Percentiles rank a stretch among this genome's conserved stretches.
These are phyloP conservation scores for Phylloboletellus chloephorus DNA, from an alignment of 1,284 basidiomycete species.

Conservation along the genomic window DNA sequence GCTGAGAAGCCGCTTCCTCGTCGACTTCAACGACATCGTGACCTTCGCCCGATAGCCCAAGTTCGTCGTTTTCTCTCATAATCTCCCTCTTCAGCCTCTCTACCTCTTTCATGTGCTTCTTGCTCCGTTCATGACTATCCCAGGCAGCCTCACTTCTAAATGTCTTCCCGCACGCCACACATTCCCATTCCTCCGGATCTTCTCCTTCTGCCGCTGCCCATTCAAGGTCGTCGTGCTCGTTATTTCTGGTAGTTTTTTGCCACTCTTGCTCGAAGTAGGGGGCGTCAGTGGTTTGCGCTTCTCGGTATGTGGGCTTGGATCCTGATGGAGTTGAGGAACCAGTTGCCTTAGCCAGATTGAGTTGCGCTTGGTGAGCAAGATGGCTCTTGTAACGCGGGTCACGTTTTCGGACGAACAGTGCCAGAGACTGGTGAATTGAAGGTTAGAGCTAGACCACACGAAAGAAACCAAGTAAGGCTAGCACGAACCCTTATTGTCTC, in stretches of 20 bases:
- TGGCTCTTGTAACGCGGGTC: constrained; percentile 88
- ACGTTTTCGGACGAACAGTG: constrained; percentile 85
- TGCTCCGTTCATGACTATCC: constrained; percentile 94
- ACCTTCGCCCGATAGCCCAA: constrained; percentile 38
- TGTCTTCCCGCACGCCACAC: constrained; percentile 89
- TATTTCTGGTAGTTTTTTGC: constrained; percentile 56
- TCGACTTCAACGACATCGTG: constrained; percentile 22
- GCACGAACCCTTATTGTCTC: constrained; percentile 75
- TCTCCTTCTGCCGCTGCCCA: constrained; percentile 67
- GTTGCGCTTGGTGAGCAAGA: constrained; percentile 46
- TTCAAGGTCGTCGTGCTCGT: constrained; percentile 55
- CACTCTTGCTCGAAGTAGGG: constrained; percentile 77
- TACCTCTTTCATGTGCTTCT: constrained; percentile 89
- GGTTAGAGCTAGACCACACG: neutral
- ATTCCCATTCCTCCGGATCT: constrained; percentile 84
- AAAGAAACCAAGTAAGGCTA: neutral
- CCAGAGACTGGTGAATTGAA: constrained; percentile 56
- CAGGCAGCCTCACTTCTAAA: constrained; percentile 93
- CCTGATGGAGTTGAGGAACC: constrained; percentile 26
- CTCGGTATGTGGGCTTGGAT: constrained; percentile 20
- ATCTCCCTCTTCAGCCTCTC: constrained; percentile 72
- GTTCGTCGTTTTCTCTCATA: constrained; percentile 67
- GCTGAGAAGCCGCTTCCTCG: constrained; percentile 10
- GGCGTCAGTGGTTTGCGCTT: constrained; percentile 19
- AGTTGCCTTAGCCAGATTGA: constrained; percentile 32